Evolutionary conservation across 371 early-diverging fungal genomes (phyloP), one percentile per base, ranked within the genome.

Genomic region (Quaeritorhiza haematococci): DNA sequence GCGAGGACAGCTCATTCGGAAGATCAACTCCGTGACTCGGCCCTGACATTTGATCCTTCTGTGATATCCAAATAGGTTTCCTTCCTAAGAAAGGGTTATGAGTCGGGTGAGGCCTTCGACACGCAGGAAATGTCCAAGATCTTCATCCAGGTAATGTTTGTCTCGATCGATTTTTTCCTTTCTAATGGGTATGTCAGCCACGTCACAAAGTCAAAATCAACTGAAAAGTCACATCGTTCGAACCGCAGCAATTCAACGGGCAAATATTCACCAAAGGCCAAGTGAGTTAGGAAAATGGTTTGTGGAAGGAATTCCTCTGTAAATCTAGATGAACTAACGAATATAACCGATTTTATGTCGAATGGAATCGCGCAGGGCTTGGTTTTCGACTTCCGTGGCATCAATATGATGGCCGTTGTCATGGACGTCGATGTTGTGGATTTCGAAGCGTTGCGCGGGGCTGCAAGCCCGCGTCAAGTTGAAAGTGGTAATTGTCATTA

Each of bases 381-480:
- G 33, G 80, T 87, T 1, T 84, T 93, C 57, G 95, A 95, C 49
- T 92, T 84, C 67, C 83, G 84, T 49, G 93, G 92, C 4, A 65
- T 83, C 46, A 85, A 86, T 35, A 68, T 94, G 27, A 60, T 76
- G 49, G 72, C 84, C 34, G 66, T 74, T 0, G 81, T 89, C 17
- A 70, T 58, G 13, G 66, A 73, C 38, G 46, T 86, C 33, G 84
- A 84, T 10, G 78, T 79, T 0, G 82, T 87, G n/a, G 82, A 87
- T 57, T 61, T 84, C 29, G 82, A 82, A 24, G 69, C 77, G 3
- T 64, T 87, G 30, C 70, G 80, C 55, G 76, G 79, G 1, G 79
- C 81, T 17, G 66, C 67, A 0, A 64, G 68, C 34, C 54, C 19
- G 33, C 56, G n/a, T n/a, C n/a, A n/a, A n/a, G n/a, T n/a, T n/a